These are phyloP conservation scores for Setaria italica DNA, from an alignment of 202 grass and related monocot species.

Conservation along the genomic window DNA sequence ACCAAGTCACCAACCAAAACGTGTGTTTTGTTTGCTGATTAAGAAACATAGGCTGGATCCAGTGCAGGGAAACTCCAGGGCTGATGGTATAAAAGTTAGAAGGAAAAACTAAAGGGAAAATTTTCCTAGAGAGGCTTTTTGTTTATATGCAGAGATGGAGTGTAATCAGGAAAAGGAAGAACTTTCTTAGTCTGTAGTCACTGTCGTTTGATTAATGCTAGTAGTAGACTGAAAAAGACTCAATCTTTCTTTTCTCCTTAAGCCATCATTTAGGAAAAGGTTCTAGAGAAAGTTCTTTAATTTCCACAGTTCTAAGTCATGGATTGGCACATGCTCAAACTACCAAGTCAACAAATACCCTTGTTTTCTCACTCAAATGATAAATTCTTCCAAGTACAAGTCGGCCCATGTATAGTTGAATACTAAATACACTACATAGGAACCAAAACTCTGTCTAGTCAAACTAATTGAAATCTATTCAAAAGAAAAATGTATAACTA, in stretches of 20 bases:
- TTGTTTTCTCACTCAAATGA: not conserved
- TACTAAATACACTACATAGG: not conserved
- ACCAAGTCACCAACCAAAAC: conserved; percentile 39
- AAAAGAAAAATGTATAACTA: not conserved
- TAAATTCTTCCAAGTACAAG: not conserved
- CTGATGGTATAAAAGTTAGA: conserved; percentile 10
- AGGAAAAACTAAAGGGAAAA: not conserved
- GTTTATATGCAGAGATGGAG: conserved; percentile 23
- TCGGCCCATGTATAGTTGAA: not conserved
- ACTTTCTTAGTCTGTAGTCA: conserved; percentile 30
- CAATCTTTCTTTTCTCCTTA: not conserved
- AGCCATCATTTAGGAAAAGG: conserved; percentile 35
- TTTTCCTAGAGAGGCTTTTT: not conserved
- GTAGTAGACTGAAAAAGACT: conserved; percentile 39
- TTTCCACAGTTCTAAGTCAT: conserved; percentile 35
- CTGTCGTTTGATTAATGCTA: conserved; percentile 34
- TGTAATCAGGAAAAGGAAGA: conserved; percentile 2
- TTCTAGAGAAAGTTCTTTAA: conserved; percentile 9
- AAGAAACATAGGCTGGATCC: conserved; percentile 31
- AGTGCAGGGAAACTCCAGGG: conserved; percentile 31
- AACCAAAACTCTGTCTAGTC: not conserved
- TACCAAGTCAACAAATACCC: conserved; percentile 36
- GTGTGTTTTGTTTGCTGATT: conserved; percentile 39
- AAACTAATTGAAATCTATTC: not conserved
- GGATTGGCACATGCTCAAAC: conserved; percentile 15